Evolutionary conservation across 257 asterid species (phyloP).

Genomic region (Craterostigma plantagineum): DNA sequence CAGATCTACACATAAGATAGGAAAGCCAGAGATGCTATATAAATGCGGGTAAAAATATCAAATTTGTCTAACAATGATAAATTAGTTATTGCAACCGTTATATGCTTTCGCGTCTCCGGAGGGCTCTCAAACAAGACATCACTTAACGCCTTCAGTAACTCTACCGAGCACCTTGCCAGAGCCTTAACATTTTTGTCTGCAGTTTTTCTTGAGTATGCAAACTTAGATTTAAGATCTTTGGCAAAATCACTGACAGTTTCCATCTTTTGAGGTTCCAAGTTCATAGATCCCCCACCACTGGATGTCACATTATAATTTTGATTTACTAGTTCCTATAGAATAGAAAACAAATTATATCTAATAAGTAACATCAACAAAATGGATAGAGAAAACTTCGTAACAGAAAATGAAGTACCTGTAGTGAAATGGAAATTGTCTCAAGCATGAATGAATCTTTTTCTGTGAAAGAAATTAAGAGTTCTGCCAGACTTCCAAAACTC

Average conservation of each 20-base stretch:
- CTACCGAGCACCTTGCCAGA: slow-evolving; percentile 41
- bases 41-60: no score
- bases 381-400: slow-evolving; percentile 7
- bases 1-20: no score
- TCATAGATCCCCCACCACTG: slow-evolving; percentile 18
- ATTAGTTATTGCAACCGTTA: slow-evolving; percentile 30
- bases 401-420: slow-evolving; percentile 33
- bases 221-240: slow-evolving; percentile 15
- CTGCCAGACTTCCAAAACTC: slow-evolving; percentile 37
- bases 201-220: slow-evolving; percentile 32
- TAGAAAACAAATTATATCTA: slow-evolving; percentile 4
- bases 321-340: slow-evolving; percentile 44
- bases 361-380: neutral
- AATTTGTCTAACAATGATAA: neutral
- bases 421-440: slow-evolving; percentile 36
- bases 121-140: slow-evolving; percentile 41
- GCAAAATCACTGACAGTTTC: slow-evolving; percentile 15
- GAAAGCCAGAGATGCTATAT: no score
- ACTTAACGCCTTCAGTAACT: slow-evolving; percentile 50
- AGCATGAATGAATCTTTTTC: slow-evolving; percentile 49
- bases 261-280: slow-evolving; percentile 17
- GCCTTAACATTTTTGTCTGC: slow-evolving; percentile 54
- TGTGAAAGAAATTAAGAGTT: slow-evolving; percentile 35
- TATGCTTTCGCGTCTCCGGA: slow-evolving; percentile 24
- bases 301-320: slow-evolving; percentile 31